A percentile compares a stretch with the other conserved stretches of the same genome.
Evolutionary conservation across 2,329 filamentous ascomycete genomes (phyloP).

Genomic region (Clonostachys rosea): DNA sequence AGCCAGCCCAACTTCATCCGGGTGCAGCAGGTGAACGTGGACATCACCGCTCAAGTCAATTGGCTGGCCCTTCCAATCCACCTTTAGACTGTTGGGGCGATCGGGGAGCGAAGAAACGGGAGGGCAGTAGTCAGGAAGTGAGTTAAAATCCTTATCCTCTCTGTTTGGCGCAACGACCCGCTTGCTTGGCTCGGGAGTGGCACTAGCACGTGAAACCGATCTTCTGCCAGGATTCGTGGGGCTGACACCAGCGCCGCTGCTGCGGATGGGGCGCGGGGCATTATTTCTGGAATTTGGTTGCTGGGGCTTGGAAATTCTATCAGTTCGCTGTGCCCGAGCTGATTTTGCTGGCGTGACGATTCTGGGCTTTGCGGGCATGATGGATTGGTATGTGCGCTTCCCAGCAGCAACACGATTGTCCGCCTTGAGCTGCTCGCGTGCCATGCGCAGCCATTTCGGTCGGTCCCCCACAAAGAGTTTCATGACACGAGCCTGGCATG

Average conservation of each 20-base stretch:
- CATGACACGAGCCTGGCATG: slow-evolving; percentile 48
- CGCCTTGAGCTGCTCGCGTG: slow-evolving; percentile 42
- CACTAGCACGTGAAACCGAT: slow-evolving; percentile 28
- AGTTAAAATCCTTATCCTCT: slow-evolving; percentile 77
- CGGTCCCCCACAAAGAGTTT: slow-evolving; percentile 37
- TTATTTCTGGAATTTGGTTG: neutral
- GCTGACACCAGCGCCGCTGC: slow-evolving; percentile 13
- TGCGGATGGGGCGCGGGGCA: slow-evolving; percentile 27
- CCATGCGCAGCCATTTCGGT: slow-evolving; percentile 40
- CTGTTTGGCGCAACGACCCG: slow-evolving; percentile 60
- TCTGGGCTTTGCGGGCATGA: slow-evolving; percentile 36
- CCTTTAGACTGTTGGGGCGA: slow-evolving; percentile 69
- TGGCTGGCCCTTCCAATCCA: slow-evolving; percentile 80
- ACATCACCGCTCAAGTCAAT: slow-evolving; percentile 73
- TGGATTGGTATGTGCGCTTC: slow-evolving; percentile 27
- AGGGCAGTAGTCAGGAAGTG: slow-evolving; percentile 69
- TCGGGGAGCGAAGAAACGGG: slow-evolving; percentile 60
- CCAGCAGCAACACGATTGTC: slow-evolving; percentile 33
- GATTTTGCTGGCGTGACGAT: slow-evolving; percentile 1
- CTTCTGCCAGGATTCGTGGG: slow-evolving; percentile 4
- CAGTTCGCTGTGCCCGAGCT: slow-evolving; percentile 13
- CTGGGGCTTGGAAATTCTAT: slow-evolving; percentile 27
- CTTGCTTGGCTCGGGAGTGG: slow-evolving; percentile 44
- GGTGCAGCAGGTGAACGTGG: slow-evolving; percentile 65
- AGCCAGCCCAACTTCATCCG: slow-evolving; percentile 73